Base-by-base conservation (phyloP, 1,139 yeast species). In the Kazachstania sp. region DNA sequence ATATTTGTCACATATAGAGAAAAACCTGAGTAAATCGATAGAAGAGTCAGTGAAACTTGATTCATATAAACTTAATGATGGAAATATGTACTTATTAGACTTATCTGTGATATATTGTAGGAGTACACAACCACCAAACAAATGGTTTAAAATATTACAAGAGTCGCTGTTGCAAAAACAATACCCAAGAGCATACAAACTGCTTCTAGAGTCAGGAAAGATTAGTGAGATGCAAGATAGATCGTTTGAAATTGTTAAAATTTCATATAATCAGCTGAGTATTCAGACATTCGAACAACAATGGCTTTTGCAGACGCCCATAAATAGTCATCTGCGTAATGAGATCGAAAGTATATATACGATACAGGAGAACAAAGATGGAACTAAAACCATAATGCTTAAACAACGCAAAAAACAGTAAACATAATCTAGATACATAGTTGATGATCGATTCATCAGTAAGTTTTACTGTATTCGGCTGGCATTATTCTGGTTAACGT, bases 181-280 rank as follows among this genome's bases (percentile, higher is more conserved):
- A 3, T 30, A 45, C 15, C 29, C 47, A 9, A 32, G 48, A 16
- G 38, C 49, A 6, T 32, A 39, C 11, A 37, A 46, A n/a, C 47
- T 55, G 18, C 32, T 53, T 13, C n/a, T 8, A n/a, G 32, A 45
- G 12, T 46, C 55, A 5, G 49, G 49, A 2, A 47, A 40, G 11
- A 39, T 50, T 11, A 18, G 28, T 6, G 40, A 49, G 34, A 45
- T 51, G 45, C 48, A 49, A 37, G n/a, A 32, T 4, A 30, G 49
- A 9, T 45, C 49, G 13, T 13, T 54, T 2, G 9, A 19, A 3
- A 40, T 43, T 20, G 36, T 48, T 6, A 41, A 44, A 16, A 42
- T 28, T 12, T 42, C 51, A 35, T 55, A 55, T 32, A 50, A 51
- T 34, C 58, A 55, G 41, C 32, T 54, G 6, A 43, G 52, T 3